A percentile compares a stretch with the other conserved stretches of the same genome.
phyloP scores from a whole-genome alignment of 2,329 filamentous ascomycete genomes.

The Lachnellula willkommii region DNA sequence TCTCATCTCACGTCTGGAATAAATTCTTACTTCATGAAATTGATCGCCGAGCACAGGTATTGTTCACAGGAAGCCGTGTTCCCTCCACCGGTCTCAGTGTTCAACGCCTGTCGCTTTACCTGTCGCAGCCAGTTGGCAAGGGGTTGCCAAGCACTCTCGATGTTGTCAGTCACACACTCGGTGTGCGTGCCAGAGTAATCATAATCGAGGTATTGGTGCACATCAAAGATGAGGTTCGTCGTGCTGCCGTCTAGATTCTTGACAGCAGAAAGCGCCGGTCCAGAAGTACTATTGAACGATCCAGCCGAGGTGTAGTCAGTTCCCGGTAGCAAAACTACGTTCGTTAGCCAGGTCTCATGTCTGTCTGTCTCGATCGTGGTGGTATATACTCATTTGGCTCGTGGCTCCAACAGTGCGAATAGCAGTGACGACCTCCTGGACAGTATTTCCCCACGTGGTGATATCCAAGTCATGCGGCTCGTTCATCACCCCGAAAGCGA shows the following conservation, averaged over 20 bases:
- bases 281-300: constrained; percentile 44
- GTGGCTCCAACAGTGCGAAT: constrained; percentile 61
- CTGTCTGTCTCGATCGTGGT: too few relatives aligned
- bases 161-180: constrained; percentile 50
- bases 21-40: constrained; percentile 27
- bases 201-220: constrained; percentile 57
- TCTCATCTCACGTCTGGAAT: neutral
- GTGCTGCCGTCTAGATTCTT: constrained; percentile 55
- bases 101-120: constrained; percentile 44
- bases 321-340: constrained; percentile 53
- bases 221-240: constrained; percentile 51
- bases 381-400: constrained; percentile 43
- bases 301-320: constrained; percentile 52
- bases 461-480: constrained; percentile 50
- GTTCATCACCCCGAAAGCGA: constrained; percentile 66
- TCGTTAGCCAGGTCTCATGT: neutral
- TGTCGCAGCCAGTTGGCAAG: constrained; percentile 44
- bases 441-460: constrained; percentile 51
- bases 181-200: constrained; percentile 50
- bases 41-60: constrained; percentile 32
- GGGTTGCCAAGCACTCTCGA: constrained; percentile 40
- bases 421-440: constrained; percentile 58
- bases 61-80: constrained; percentile 30
- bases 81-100: constrained; percentile 48
- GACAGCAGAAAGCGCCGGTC: constrained; percentile 46